Base-by-base conservation (phyloP, 768 basidiomycete genomes). In the Panaeolus papilionaceus region DNA sequence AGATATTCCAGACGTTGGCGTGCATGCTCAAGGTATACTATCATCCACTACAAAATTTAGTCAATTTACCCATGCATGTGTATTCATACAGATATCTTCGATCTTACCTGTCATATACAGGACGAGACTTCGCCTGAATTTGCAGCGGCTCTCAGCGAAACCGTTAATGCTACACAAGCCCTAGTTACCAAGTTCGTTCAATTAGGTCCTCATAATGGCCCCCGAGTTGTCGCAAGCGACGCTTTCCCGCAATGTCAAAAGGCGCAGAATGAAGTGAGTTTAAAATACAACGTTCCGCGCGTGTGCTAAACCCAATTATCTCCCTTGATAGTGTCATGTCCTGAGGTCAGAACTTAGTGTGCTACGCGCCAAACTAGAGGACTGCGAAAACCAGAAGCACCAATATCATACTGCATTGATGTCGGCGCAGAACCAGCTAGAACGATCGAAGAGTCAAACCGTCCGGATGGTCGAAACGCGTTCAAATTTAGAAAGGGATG, bases 261-360 rank as follows among this genome's bases (percentile, higher is more conserved):
- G 72, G 83, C 80, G 39, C 85, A 87, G 72, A 86, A 87, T 18
- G 87, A 91, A 84, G 91, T 91, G 73, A 68, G 85, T 74, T n/a
- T 40, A 51, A 64, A 49, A 68, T 40, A 42, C 47, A 39, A 26
- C 33, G 11, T 28, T 58, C 4, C 12, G 62, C 28, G 37, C 23
- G 28, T 42, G 16, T 62, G 51, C n/a, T 20, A 39, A 18, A 26
- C 7, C 58, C 23, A 33, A 42, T 47, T 28, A 39, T 38, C 66
- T 62, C 42, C 64, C 61, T 67, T 76, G 47, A 71, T 62, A 92
- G 91, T 89, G 86, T 71, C 80, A 79, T 45, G 80, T 86, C 38
- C 76, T 92, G 61, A 85, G 84, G 70, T 87, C 90, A 65, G 83
- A 92, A 75, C 75, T 92, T 28, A 81, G 82, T 65, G 66, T 87